Percentiles rank a stretch among this genome's conserved stretches.
Evolutionary conservation across 176 grass and related monocot genomes (phyloP).

Genomic region (Poa pratensis): DNA sequence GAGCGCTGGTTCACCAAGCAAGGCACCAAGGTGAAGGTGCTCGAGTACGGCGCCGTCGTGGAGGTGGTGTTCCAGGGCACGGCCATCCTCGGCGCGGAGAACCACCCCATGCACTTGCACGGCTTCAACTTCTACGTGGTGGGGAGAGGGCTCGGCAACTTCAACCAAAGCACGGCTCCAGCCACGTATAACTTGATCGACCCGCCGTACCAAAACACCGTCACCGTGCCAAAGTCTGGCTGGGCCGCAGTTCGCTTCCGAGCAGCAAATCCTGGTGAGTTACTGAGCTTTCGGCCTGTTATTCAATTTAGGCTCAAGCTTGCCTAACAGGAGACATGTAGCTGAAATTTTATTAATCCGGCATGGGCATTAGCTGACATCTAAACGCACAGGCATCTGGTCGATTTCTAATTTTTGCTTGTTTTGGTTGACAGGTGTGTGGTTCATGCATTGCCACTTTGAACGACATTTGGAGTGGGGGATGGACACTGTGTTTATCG

Average conservation of each 20-base stretch:
- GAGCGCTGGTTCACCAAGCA: not conserved
- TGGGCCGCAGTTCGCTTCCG: conserved; percentile 54
- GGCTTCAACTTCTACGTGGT: conserved; percentile 46
- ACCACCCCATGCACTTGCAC: conserved; percentile 53
- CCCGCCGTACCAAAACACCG: conserved; percentile 40
- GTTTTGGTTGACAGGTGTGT: conserved; percentile 49
- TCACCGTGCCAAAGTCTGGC: conserved; percentile 32
- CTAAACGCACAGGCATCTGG: not conserved
- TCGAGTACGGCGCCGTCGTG: conserved; percentile 57
- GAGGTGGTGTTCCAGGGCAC: conserved; percentile 55
- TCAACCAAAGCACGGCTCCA: conserved; percentile 14
- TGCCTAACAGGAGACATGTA: not conserved
- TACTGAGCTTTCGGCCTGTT: not conserved
- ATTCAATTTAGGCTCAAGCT: not conserved
- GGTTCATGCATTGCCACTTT: conserved; percentile 84
- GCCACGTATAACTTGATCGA: conserved; percentile 42
- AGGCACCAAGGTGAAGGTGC: conserved; percentile 70
- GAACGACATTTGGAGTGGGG: conserved; percentile 69
- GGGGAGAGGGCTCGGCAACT: conserved; percentile 39
- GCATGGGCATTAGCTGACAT: not conserved
- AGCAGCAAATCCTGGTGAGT: conserved; percentile 42
- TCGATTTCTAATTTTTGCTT: not conserved
- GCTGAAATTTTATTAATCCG: not conserved
- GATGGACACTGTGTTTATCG: conserved; percentile 72
- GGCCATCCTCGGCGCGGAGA: conserved; percentile 33